Evolutionary conservation across 805 yeast species (phyloP).

Genomic region (Komagataella pseudopastoris): DNA sequence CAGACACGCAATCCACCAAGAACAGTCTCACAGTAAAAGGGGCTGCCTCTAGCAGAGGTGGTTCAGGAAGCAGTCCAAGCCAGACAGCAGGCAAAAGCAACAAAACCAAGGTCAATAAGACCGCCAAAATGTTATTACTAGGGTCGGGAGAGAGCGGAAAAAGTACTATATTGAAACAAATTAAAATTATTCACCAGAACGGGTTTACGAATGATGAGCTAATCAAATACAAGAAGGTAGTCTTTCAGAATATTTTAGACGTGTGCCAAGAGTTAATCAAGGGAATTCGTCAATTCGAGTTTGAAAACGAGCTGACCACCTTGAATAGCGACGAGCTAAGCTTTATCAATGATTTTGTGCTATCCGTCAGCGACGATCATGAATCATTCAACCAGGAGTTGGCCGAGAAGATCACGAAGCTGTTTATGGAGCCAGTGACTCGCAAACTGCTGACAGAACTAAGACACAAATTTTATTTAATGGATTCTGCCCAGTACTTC

Average conservation of each 20-base stretch:
- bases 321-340: constrained; percentile 25
- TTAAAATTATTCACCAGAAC: constrained; percentile 63
- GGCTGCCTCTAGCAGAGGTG: neutral
- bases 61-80: neutral
- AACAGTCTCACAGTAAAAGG: neutral
- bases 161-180: constrained; percentile 70
- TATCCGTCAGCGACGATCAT: constrained; percentile 35
- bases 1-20: neutral
- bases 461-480: constrained; percentile 61
- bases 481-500: constrained; percentile 79
- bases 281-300: constrained; percentile 43
- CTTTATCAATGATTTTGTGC: constrained; percentile 28
- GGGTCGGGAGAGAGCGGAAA: constrained; percentile 89
- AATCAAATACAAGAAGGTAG: constrained; percentile 63
- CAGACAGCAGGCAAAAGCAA: neutral
- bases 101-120: constrained; percentile 8
- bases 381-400: constrained; percentile 35
- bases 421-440: constrained; percentile 51
- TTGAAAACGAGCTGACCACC: constrained; percentile 21
- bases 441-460: constrained; percentile 40
- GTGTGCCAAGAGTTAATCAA: constrained; percentile 59
- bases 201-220: constrained; percentile 64
- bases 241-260: constrained; percentile 64
- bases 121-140: constrained; percentile 48
- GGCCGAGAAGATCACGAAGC: constrained; percentile 30